Base-by-base conservation (phyloP, 2,329 filamentous ascomycete genomes). In the Trichoderma aggressivum region DNA sequence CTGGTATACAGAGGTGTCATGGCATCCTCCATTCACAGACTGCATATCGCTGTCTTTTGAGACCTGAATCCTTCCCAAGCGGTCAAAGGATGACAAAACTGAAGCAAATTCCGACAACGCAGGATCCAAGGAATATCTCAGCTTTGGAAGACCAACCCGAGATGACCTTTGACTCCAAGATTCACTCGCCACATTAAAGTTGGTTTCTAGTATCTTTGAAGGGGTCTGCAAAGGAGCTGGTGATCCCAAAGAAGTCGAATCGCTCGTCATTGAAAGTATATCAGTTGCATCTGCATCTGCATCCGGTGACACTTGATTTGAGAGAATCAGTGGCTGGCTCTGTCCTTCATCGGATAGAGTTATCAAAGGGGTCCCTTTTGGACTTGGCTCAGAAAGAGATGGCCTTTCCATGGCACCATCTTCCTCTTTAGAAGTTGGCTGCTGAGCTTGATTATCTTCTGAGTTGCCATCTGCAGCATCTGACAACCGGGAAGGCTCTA, bases 71-170 rank as follows among this genome's bases (percentile, higher is more conserved):
- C 72, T 77, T 36, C 75, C 74, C n/a, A 78, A 71, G 3, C 72
- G 75, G 28, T 79, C 76, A 58, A 79, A 76, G 2, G 76, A 77
- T 11, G 76, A 75, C n/a, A 78, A 73, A 10, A 78, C 60, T 24
- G 78, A 77, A n/a, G 76, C 75, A 67, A 77, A 74, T 21, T 80
- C 78, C 7, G 76, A 74, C 24, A 78, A 61, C 0, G 73, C 71
- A 28, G 76, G 77, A 30, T 77, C 76, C 7, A 78, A 47, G 1
- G 73, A 71, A 55, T 65, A 74, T 28, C 56, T 62, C 43, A 73
- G 32, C 30, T 71, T 74, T 8, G 69, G 53, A 12, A 73, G 28
- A 36, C 72, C 73, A 16, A 61, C 59, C 21, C 72, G 70, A 6
- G 73, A 75, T 11, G 71, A 58, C 55, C 69, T 60, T 28, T 67